These are phyloP conservation scores for Balansia obtecta DNA, from an alignment of 2,329 filamentous ascomycete genomes.

Conservation along the genomic window DNA sequence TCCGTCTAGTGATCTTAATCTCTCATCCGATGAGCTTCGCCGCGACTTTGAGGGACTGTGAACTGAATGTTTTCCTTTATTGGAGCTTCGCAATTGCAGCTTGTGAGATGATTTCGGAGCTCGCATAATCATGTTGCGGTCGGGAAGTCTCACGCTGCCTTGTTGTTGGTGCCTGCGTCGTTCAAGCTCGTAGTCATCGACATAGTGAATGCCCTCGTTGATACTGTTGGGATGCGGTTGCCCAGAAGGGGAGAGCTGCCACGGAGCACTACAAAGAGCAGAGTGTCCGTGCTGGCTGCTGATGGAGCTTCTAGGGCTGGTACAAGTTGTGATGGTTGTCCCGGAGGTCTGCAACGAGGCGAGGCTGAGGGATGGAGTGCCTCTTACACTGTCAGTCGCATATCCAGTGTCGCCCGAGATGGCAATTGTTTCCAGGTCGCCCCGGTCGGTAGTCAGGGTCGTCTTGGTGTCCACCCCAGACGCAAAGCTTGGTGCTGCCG, in stretches of 20 bases:
- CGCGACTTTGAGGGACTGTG: conserved; percentile 11
- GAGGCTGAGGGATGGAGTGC: conserved; percentile 3
- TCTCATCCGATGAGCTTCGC: conserved; percentile 14
- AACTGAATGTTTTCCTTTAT: conserved; percentile 10
- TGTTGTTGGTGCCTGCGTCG: background rate
- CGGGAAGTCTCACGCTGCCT: background rate
- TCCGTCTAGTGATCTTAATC: conserved; percentile 9
- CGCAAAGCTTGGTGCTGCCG: conserved; percentile 3
- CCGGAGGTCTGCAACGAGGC: conserved; percentile 8
- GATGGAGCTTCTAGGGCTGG: conserved; percentile 10
- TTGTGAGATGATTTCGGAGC: conserved; percentile 4
- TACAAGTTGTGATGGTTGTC: conserved; percentile 12
- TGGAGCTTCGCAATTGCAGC: conserved; percentile 10
- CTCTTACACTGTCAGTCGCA: conserved; percentile 2
- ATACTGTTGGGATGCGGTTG: background rate
- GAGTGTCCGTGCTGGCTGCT: conserved; percentile 5
- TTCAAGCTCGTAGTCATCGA: background rate
- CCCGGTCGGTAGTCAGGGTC: background rate
- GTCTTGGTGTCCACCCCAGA: background rate
- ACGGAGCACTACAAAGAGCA: conserved; percentile 6
- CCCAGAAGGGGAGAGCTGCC: background rate
- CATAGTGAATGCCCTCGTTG: background rate
- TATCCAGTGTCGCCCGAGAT: background rate
- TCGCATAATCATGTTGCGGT: background rate
- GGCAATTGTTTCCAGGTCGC: background rate